Evolutionary conservation across 495 filamentous ascomycete species (phyloP), one percentile per base, ranked within the genome.

Genomic region (Zalerion maritima): DNA sequence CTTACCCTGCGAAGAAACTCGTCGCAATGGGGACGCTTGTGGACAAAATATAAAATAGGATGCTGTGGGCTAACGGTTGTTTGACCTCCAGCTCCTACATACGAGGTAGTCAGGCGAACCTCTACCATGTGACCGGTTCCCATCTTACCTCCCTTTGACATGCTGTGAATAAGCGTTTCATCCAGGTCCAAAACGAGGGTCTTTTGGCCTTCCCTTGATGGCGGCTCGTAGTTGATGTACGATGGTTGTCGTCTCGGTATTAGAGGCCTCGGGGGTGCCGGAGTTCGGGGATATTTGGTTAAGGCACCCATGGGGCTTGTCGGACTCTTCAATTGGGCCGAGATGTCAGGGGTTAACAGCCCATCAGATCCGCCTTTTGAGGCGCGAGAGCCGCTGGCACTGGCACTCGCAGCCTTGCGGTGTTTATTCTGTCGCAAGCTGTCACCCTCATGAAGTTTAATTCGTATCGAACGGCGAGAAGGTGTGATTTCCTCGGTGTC

Each of bases 61-160:
- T 96, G 85, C 45, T 93, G 87, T 26, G 81, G 80, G 7, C 80
- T 84, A 22, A 83, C 49, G 10, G 69, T 69, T 14, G 69, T 59
- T 31, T 72, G 71, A 21, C 67, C 75, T 22, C 75, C 73, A 18
- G 69, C 68, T 17, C 64, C 62, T 29, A 70, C 55, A 33, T 71
- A 62, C 19, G 70, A 64, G 12, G 69, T 69, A 42, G 76, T 72
- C 27, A 96, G 67, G 44, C 87, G 89, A 40, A 97, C 89, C 57
- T 97, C 89, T 18, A 97, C 87, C 89, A 96, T 96, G 54, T 97
- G 91, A 14, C 89, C 89, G 15, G 81, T 86, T 41, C 77, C 81
- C 84, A 93, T 94, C 22, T 85, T 72, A 20, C 87, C 86, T 16
- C 89, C 89, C 50, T 94, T 94, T 25, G 87, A 83, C 56, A 94